These are phyloP conservation scores for Domatiomyces catenatus DNA, from an alignment of 2,329 filamentous ascomycete species.

Conservation along the genomic window DNA sequence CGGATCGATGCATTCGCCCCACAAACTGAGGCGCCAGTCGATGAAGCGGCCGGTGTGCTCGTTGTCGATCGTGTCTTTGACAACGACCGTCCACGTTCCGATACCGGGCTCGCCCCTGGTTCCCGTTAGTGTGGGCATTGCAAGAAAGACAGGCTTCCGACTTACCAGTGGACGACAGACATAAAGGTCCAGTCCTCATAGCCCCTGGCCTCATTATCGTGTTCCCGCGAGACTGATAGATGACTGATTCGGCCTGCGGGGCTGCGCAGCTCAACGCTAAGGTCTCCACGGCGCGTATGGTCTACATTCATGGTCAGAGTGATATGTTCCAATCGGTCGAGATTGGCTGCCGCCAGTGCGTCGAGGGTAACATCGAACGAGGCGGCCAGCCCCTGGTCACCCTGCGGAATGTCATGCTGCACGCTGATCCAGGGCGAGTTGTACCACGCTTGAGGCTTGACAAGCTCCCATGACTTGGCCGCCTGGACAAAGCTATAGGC, in stretches of 20 bases:
- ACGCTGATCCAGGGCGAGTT: constrained; percentile 90
- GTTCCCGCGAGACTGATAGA: constrained; percentile 57
- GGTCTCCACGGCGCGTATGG: constrained; percentile 72
- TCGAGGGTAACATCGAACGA: constrained; percentile 68
- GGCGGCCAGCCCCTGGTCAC: constrained; percentile 60
- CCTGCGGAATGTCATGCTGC: constrained; percentile 71
- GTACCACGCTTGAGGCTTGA: constrained; percentile 92
- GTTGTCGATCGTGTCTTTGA: constrained; percentile 73
- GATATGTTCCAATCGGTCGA: constrained; percentile 81
- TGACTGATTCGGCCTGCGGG: constrained; percentile 70
- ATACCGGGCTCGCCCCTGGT: constrained; percentile 69
- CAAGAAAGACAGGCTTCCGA: constrained; percentile 6
- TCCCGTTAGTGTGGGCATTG: not conserved
- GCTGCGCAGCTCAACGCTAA: constrained; percentile 82
- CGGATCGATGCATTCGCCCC: constrained; percentile 74
- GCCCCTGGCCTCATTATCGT: constrained; percentile 51
- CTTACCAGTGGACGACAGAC: constrained; percentile 89
- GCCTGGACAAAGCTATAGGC: constrained; percentile 69
- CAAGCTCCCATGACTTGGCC: constrained; percentile 69
- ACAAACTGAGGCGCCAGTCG: constrained; percentile 89
- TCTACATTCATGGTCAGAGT: constrained; percentile 95
- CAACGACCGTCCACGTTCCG: constrained; percentile 79
- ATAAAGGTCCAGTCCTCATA: constrained; percentile 98
- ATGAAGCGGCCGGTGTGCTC: constrained; percentile 60
- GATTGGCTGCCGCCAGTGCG: constrained; percentile 66